Conservation (phyloP, 2,329 filamentous ascomycete species). For the Fusarium liriodendri region DNA sequence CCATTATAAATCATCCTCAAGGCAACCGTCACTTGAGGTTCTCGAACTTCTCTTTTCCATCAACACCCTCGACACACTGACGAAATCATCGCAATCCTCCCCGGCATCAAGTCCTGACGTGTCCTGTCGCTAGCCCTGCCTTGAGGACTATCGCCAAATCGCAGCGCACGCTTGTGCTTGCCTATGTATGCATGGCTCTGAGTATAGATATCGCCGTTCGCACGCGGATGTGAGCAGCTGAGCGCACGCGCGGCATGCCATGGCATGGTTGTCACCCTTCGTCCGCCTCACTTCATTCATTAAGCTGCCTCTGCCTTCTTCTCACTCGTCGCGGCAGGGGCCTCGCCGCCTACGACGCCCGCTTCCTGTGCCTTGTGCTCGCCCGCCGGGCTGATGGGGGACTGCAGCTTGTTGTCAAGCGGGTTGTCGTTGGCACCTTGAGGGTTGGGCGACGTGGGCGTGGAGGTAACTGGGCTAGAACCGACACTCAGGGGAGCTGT, state of each 20-base stretch:
- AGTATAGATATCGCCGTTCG: constrained; percentile 25
- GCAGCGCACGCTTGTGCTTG: constrained; percentile 10
- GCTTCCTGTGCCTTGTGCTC: constrained; percentile 59
- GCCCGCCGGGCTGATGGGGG: constrained; percentile 25
- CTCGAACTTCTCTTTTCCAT: constrained; percentile 18
- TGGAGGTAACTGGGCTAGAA: constrained; percentile 40
- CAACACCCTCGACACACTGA: constrained; percentile 12
- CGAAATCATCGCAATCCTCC: constrained; percentile 17
- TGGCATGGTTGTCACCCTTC: constrained; percentile 12
- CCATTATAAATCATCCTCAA: constrained; percentile 1
- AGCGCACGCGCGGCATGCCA: neutral
- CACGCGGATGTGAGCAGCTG: constrained; percentile 4
- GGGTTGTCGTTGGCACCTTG: constrained; percentile 18
- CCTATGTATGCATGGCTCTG: constrained; percentile 18
- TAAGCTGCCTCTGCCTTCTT: constrained; percentile 37
- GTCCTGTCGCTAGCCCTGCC: constrained; percentile 28
- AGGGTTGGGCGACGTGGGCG: constrained; percentile 45
- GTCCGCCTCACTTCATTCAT: constrained; percentile 32
- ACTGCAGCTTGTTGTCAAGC: constrained; percentile 32
- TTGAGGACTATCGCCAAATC: constrained; percentile 12
- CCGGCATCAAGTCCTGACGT: neutral
- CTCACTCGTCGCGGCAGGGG: constrained; percentile 27
- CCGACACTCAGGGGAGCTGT: constrained; percentile 48
- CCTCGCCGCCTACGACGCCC: constrained; percentile 54
- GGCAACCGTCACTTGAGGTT: neutral